Base-by-base conservation (phyloP, 805 yeast genomes). In the Metschnikowia lachancei region DNA sequence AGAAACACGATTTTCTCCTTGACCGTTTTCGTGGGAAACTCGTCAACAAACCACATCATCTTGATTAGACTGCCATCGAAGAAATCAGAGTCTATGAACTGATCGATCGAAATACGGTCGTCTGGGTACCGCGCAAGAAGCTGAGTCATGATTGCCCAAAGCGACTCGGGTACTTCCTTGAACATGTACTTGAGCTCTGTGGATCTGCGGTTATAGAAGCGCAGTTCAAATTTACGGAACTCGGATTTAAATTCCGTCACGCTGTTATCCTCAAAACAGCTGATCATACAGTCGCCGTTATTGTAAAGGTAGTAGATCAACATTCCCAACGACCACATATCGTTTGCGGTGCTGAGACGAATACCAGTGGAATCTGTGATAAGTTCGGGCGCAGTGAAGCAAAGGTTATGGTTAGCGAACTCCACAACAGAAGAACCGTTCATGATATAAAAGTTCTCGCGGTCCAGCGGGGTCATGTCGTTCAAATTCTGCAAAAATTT, bases 341-440 rank as follows among this genome's bases (percentile, higher is more conserved):
- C 99, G 58, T 86, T 83, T 16, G 81, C 80, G 29, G 79, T 78
- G 29, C 79, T 81, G 3, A 88, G 69, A 41, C 60, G 63, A 47
- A 53, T 61, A 18, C 76, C 74, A 45, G 77, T 77, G 30, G 52
- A 40, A 49, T 87, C 89, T 6, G 84, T 56, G 0, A 91, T 71
- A 29, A 92, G 68, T 59, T 90, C 96, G 0, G 99, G 99, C 0
- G 96, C 94, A 1, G 87, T 68, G 62, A 76, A 94, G 60, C 85
- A 82, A 53, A 86, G 73, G 52, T 85, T 82, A 16, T 87, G 64
- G 53, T 83, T 85, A 52, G 88, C 72, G 61, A 85, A 87, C 2
- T 97, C 96, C 43, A 88, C 75, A 40, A 94, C 69, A 5, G 90
- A 83, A 54, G 89, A 90, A 51, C 79, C 76, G 40, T 84, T 85